Percentiles rank a stretch among this genome's conserved stretches.
phyloP scores from a whole-genome alignment of 108 stramenopile genomes.

The Pseudonitzschia delicatissima region DNA sequence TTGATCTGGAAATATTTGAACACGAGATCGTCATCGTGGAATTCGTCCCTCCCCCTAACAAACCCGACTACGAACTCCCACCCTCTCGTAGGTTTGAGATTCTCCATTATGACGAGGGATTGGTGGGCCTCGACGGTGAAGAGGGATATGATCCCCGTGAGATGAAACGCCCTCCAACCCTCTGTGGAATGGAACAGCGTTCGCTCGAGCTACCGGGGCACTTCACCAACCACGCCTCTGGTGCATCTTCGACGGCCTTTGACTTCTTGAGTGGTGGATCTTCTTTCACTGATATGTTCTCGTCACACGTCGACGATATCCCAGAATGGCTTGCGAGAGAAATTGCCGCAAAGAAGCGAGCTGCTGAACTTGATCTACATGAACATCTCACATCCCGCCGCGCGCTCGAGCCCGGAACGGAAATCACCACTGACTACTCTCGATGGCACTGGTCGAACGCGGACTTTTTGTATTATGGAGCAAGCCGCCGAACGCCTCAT shows the following conservation, averaged over 20 bases:
- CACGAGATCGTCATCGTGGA: not conserved
- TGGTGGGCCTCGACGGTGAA: not conserved
- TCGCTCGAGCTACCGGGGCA: not conserved
- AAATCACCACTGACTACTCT: not conserved
- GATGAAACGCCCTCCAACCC: not conserved
- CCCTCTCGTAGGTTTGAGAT: not conserved
- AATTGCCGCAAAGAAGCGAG: too few species aligned
- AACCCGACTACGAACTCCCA: not conserved
- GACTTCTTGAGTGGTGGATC: not conserved
- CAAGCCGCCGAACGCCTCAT: not conserved
- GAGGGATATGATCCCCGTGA: not conserved
- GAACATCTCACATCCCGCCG: too few species aligned
- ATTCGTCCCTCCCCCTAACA: not conserved
- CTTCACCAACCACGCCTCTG: constrained; percentile 10
- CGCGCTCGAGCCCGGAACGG: not conserved
- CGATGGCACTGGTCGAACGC: constrained; percentile 6
- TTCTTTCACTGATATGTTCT: too few species aligned
- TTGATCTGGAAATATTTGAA: not conserved
- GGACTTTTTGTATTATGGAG: not conserved
- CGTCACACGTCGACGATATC: too few species aligned
- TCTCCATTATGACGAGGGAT: not conserved
- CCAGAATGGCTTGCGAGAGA: too few species aligned
- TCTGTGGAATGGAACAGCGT: not conserved
- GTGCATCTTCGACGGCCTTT: not conserved
- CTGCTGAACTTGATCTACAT: too few species aligned